Base-by-base conservation (phyloP, 352 stramenopile species). In the Phytophthora hibernalis region DNA sequence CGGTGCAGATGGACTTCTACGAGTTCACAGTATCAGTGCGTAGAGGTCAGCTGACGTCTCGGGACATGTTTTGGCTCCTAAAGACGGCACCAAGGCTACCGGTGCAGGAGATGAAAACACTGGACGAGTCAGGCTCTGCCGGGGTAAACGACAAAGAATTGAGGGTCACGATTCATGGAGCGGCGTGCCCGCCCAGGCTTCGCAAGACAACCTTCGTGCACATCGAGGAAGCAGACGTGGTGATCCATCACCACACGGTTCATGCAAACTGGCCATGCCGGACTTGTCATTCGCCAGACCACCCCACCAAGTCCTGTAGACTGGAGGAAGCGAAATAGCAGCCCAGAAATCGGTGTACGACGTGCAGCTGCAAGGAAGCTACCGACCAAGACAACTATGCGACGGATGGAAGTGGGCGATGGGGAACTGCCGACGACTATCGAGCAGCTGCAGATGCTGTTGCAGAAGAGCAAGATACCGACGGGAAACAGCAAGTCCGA, bases 1-100 rank as follows among this genome's bases (percentile, higher is more conserved):
- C 51, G 2, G 44, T 64, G 1, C 31, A 35, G 7, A 15, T 64
- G 16, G 35, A 51, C 22, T 64, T 28, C 7, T 64, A 64, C 22
- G 18, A 9, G 1, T 64, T 56, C 3, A 50, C 20, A 5, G 33
- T 42, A 4, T 33, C 1, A 1, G 45, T 48, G 9, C 12, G 4
- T 21, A 28, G 15, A 13, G 31, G 26, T 4, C 2, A 3, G 3
- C 7, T 56, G 13, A 21, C 1, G 1, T 64, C 35, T 1, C 13
- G 5, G 8, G 56, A 64, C 16, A 35, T 56, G 21, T 11, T 52
- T 11, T 64, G 56, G 45, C 1, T 47, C 1, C 40, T 47, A 24
- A 15, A n/a, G n/a, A 1, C 26, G 3, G 6, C 13, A 0, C 10
- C 26, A 1, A 18, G 40, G 0, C 8, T 47, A 0, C n/a, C 3